These are phyloP conservation scores for Alternaria ethzedia DNA, from an alignment of 2,329 filamentous ascomycete genomes.

Conservation along the genomic window DNA sequence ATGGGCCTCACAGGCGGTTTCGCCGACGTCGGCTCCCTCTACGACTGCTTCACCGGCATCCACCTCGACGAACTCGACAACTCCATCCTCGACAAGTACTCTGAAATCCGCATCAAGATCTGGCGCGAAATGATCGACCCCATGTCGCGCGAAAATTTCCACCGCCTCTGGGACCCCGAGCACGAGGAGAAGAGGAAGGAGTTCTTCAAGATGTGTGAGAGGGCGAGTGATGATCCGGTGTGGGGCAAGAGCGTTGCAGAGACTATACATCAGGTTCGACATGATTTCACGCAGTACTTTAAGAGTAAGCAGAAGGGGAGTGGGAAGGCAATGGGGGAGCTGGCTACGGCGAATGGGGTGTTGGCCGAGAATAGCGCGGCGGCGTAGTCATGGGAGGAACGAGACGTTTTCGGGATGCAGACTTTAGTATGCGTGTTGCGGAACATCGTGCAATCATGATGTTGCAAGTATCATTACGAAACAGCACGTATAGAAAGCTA, in stretches of 20 bases:
- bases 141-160: slow-evolving; percentile 51
- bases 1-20: slow-evolving; percentile 69
- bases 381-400: not conserved
- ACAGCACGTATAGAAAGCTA: too few relatives aligned
- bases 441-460: not conserved
- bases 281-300: slow-evolving; percentile 47
- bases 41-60: slow-evolving; percentile 60
- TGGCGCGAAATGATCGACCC: slow-evolving; percentile 46
- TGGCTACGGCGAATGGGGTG: slow-evolving; percentile 1
- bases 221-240: slow-evolving; percentile 36
- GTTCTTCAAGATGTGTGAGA: slow-evolving; percentile 43
- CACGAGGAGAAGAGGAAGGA: slow-evolving; percentile 36
- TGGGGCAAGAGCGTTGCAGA: slow-evolving; percentile 36
- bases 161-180: slow-evolving; percentile 42
- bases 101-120: slow-evolving; percentile 40
- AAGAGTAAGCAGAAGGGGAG: slow-evolving; percentile 31
- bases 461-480: too few relatives aligned
- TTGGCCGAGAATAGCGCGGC: slow-evolving; percentile 13
- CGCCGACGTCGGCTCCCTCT: slow-evolving; percentile 67
- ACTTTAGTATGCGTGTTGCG: not conserved
- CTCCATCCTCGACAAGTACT: slow-evolving; percentile 45
- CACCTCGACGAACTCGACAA: slow-evolving; percentile 44
- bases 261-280: slow-evolving; percentile 34
- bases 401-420: not conserved
- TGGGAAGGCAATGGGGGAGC: slow-evolving; percentile 4